Percentiles rank a stretch among this genome's conserved stretches.
These are phyloP conservation scores for Gossypium gossypioides DNA, from an alignment of 441 rosid species.

Conservation along the genomic window DNA sequence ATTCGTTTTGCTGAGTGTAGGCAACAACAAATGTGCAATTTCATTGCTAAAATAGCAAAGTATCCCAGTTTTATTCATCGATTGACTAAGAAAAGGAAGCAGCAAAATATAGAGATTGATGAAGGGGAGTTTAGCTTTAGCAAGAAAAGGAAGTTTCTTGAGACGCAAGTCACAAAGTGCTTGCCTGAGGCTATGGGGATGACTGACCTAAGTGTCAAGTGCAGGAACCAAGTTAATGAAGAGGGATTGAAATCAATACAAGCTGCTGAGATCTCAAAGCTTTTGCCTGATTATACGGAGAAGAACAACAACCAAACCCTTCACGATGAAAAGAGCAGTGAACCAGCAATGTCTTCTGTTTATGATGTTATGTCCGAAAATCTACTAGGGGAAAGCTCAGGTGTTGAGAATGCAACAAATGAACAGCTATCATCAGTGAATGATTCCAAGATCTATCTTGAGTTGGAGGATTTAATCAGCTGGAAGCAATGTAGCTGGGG, in stretches of 20 bases:
- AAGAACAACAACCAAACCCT: neutral
- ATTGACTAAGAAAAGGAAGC: constrained; percentile 36
- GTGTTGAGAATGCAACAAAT: constrained; percentile 9
- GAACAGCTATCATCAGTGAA: constrained; percentile 25
- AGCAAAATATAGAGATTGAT: constrained; percentile 27
- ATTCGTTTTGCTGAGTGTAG: constrained; percentile 35
- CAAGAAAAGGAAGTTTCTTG: constrained; percentile 36
- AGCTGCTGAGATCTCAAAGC: constrained; percentile 19
- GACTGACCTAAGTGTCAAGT: constrained; percentile 5
- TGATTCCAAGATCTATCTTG: constrained; percentile 40
- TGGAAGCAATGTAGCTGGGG: constrained; percentile 27
- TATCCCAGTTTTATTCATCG: constrained; percentile 34
- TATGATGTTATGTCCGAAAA: constrained; percentile 30
- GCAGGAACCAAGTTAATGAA: constrained; percentile 23
- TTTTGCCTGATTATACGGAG: constrained; percentile 12
- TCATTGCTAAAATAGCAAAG: constrained; percentile 36
- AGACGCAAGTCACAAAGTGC: constrained; percentile 19
- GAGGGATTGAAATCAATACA: constrained; percentile 24
- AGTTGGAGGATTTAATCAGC: constrained; percentile 43
- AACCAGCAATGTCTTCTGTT: constrained; percentile 14
- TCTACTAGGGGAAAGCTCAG: constrained; percentile 23
- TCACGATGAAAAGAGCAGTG: neutral
- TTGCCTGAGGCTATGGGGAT: constrained; percentile 13
- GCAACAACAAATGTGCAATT: constrained; percentile 42
- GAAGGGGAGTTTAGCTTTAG: constrained; percentile 22